Conservation (phyloP, 2,329 filamentous ascomycete genomes). For the Emericellopsis atlantica region DNA sequence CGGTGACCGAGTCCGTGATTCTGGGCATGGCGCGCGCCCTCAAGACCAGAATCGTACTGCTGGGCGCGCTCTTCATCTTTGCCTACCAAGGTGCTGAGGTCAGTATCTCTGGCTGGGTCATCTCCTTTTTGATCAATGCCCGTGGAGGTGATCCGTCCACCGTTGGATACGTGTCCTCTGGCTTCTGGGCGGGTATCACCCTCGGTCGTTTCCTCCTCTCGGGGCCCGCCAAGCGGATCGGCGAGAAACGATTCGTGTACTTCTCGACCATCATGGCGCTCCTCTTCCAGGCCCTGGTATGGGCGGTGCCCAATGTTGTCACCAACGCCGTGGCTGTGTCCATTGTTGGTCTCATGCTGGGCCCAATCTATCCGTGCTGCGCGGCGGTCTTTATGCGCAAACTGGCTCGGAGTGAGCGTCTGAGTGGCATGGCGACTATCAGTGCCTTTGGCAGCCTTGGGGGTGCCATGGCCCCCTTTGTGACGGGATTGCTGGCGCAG, state of each 20-base stretch:
- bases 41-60: conserved; percentile 47
- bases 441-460: conserved; percentile 58
- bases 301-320: conserved; percentile 65
- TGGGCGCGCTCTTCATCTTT: conserved; percentile 74
- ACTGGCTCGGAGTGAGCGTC: conserved; percentile 45
- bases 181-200: conserved; percentile 64
- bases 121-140: conserved; percentile 67
- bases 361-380: conserved; percentile 68
- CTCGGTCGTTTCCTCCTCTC: conserved; percentile 62
- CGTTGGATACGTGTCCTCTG: conserved; percentile 70
- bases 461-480: conserved; percentile 53
- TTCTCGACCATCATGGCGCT: conserved; percentile 46
- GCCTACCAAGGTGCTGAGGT: conserved; percentile 80
- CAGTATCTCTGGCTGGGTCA: conserved; percentile 75
- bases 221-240: conserved; percentile 51
- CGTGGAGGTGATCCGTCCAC: conserved; percentile 55
- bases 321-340: conserved; percentile 55
- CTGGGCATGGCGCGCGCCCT: conserved; percentile 33
- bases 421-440: conserved; percentile 55
- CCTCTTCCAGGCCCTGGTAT: conserved; percentile 63
- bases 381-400: conserved; percentile 49
- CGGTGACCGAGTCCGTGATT: conserved; percentile 13
- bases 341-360: conserved; percentile 62
- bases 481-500: conserved; percentile 52
- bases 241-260: conserved; percentile 60